These are phyloP conservation scores for Penicillium sp. DNA, from an alignment of 2,329 filamentous ascomycete species.

Conservation along the genomic window DNA sequence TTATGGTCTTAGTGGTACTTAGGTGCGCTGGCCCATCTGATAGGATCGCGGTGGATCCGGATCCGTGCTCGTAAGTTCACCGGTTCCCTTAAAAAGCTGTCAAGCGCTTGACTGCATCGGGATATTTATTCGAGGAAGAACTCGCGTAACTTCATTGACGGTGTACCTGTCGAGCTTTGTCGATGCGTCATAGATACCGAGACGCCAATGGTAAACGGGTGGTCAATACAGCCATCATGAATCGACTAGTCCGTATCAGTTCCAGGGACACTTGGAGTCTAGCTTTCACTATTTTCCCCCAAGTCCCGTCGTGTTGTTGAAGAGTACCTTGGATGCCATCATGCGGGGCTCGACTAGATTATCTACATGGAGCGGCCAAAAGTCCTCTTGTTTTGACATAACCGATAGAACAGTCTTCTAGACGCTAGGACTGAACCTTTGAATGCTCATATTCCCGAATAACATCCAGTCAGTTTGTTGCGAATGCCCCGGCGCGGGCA, in stretches of 20 bases:
- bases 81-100: neutral
- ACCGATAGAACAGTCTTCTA: neutral
- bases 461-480: neutral
- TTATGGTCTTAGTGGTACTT: neutral
- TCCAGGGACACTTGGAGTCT: neutral
- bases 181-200: neutral
- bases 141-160: neutral
- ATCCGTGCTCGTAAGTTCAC: neutral
- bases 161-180: neutral
- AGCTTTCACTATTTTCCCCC: neutral
- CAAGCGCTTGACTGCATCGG: slow-evolving; percentile 1
- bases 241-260: neutral
- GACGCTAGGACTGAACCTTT: neutral
- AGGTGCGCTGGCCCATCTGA: neutral
- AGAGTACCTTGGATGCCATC: neutral
- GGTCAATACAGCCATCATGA: neutral
- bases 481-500: neutral
- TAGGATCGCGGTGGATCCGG: neutral
- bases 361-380: neutral
- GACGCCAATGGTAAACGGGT: neutral
- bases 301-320: neutral
- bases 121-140: slow-evolving; percentile 2
- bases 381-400: neutral
- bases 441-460: neutral
- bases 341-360: neutral